Evolutionary conservation across 139 green algal species (phyloP), one percentile per base, ranked within the genome.

Genomic region (Picochlorum sp.): DNA sequence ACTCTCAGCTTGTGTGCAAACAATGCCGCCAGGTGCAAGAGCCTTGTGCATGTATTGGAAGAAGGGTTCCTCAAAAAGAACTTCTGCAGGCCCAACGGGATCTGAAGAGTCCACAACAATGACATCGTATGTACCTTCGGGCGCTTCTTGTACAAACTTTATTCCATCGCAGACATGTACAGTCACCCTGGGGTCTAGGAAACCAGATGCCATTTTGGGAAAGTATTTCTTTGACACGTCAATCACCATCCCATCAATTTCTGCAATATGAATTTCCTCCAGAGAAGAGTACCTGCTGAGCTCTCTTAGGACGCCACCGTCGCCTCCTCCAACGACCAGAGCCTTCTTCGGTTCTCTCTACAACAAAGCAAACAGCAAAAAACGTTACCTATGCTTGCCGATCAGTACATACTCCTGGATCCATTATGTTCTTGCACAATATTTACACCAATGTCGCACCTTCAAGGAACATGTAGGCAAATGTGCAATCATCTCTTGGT

Each of bases 41-140:
- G 91, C 93, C 1, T 85, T 70, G 69, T 96, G 85, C 71, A 97
- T 91, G 8, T 74, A 78, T 58, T 90, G 78, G 65, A 96, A 99
- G 75, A 99, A 99, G 4, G 87, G 81, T 84, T 85, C 75, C 50
- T 95, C 68, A 64, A 89, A 96, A 36, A 96, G 77, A 36, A 94
- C 86, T 65, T 92, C 82, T n/a, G 90, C 90, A 20, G 90, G 90
- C 16, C 91, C 91, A 32, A 98, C 83, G 22, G 91, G 91, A 65
- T 98, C 91, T 20, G 88, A 96, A 14, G 84, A 94, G 74, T 99
- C 93, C 3, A 99, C 93, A 43, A 99, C 91, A 72, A 99, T 97
- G 31, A 83, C 78, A 68, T 99, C 93, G 64, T 96, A 98, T 22
- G 56, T 80, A 37, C 70, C 79, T 44, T 84, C 74, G 0, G 49